Conservation (phyloP, 2,329 filamentous ascomycete species). For the Fusarium sp. region DNA sequence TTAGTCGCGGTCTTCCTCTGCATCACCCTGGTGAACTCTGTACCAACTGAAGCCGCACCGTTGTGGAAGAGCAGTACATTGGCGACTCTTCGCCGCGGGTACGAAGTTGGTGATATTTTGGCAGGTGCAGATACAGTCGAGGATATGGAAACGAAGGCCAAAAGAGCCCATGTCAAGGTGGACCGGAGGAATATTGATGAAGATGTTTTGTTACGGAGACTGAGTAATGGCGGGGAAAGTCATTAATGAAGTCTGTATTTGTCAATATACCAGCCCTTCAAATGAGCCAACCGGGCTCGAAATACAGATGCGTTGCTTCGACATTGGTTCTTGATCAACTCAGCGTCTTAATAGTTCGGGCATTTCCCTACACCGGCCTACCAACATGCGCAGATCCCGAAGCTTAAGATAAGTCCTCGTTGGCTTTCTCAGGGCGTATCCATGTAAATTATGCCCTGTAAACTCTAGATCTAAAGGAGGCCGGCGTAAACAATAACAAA, state of each 20-base stretch:
- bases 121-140: conserved; percentile 8
- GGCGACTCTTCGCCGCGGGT: conserved; percentile 15
- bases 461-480: too few relatives aligned
- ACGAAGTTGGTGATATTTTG: conserved; percentile 11
- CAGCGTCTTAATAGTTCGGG: too few relatives aligned
- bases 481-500: too few relatives aligned
- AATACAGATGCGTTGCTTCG: too few relatives aligned
- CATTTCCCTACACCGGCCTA: too few relatives aligned
- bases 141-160: conserved; percentile 15
- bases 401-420: too few relatives aligned
- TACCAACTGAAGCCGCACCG: not conserved
- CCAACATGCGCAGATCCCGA: too few relatives aligned
- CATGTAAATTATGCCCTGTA: too few relatives aligned
- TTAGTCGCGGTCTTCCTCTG: conserved; percentile 6
- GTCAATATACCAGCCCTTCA: too few relatives aligned
- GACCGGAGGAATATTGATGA: not conserved
- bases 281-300: too few relatives aligned
- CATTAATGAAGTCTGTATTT: not conserved
- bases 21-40: conserved; percentile 3
- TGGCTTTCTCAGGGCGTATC: too few relatives aligned
- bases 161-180: conserved; percentile 2
- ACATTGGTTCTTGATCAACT: too few relatives aligned
- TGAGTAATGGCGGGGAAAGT: not conserved
- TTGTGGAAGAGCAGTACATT: conserved; percentile 10
- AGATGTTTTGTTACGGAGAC: not conserved